Conservation (phyloP, 345 rosid species). For the Eucalyptus polybractea region DNA sequence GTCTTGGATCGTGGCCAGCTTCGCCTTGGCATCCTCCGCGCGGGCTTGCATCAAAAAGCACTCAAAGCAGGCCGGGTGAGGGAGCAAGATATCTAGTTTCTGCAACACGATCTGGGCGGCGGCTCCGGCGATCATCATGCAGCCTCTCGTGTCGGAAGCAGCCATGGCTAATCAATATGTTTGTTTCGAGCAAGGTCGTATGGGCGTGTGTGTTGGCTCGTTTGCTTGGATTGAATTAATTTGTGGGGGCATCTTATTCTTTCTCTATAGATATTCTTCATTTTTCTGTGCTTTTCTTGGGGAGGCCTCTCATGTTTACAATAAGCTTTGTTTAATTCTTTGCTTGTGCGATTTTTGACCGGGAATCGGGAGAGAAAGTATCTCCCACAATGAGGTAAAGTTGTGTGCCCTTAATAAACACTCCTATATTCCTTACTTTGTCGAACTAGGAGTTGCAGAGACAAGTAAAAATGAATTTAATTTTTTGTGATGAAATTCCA, state of each 20-base stretch:
- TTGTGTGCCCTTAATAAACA: background rate
- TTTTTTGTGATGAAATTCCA: too few relatives aligned
- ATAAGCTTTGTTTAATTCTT: background rate
- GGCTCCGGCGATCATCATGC: rapidly evolving
- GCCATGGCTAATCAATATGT: background rate
- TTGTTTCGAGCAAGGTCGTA: background rate
- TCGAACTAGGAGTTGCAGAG: background rate
- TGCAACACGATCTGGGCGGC: background rate
- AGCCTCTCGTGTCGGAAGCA: background rate
- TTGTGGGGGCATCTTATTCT: background rate
- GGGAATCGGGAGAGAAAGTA: too few relatives aligned
- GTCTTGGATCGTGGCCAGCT: background rate
- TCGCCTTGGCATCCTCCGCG: background rate
- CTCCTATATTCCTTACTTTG: background rate
- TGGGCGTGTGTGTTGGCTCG: background rate
- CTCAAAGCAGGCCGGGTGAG: background rate
- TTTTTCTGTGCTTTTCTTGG: background rate
- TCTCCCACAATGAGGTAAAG: background rate
- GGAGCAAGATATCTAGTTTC: background rate
- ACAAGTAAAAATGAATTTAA: too few relatives aligned
- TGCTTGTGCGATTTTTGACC: background rate
- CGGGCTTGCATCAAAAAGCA: rapidly evolving
- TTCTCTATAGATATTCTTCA: background rate
- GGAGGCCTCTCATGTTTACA: background rate
- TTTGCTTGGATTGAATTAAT: background rate